These are phyloP conservation scores for Tremellales sp. DNA, from an alignment of 1,284 basidiomycete genomes.

Conservation along the genomic window DNA sequence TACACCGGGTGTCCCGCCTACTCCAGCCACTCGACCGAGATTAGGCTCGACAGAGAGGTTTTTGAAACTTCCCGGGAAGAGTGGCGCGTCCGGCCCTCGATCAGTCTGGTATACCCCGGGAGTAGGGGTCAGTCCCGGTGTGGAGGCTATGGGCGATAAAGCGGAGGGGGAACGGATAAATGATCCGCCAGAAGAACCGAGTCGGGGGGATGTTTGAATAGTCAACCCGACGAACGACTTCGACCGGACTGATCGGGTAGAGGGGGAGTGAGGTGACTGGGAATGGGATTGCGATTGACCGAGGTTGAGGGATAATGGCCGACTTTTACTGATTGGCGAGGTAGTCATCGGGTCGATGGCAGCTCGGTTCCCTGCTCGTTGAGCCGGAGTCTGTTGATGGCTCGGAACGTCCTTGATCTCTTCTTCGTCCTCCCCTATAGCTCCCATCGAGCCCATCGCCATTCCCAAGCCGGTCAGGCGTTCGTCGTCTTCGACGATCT, in stretches of 20 bases:
- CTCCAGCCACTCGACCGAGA: slow-evolving; percentile 27
- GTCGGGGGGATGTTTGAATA: slow-evolving; percentile 32
- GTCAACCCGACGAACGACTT: slow-evolving; percentile 43
- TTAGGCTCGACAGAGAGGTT: slow-evolving; percentile 38
- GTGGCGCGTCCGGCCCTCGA: slow-evolving; percentile 39
- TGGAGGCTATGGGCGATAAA: not conserved
- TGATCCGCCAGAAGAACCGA: not conserved
- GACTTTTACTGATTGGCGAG: slow-evolving; percentile 1
- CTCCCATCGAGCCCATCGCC: slow-evolving; percentile 33
- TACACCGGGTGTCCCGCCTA: slow-evolving; percentile 5
- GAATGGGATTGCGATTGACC: not conserved
- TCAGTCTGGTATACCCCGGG: slow-evolving; percentile 15
- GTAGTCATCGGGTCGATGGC: slow-evolving; percentile 17
- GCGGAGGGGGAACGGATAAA: not conserved
- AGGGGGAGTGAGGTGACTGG: not conserved
- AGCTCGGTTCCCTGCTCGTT: slow-evolving; percentile 15
- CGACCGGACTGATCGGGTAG: slow-evolving; percentile 11
- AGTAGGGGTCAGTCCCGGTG: not conserved
- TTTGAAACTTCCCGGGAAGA: slow-evolving; percentile 44
- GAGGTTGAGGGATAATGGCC: not conserved
- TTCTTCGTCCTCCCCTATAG: slow-evolving; percentile 34
- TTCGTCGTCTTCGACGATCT: slow-evolving; percentile 32
- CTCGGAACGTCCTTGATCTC: not conserved
- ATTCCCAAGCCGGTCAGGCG: slow-evolving; percentile 26
- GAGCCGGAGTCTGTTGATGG: slow-evolving; percentile 17